These are phyloP conservation scores for Aspergillus costaricaensis DNA, from an alignment of 2,329 filamentous ascomycete genomes.

Conservation along the genomic window DNA sequence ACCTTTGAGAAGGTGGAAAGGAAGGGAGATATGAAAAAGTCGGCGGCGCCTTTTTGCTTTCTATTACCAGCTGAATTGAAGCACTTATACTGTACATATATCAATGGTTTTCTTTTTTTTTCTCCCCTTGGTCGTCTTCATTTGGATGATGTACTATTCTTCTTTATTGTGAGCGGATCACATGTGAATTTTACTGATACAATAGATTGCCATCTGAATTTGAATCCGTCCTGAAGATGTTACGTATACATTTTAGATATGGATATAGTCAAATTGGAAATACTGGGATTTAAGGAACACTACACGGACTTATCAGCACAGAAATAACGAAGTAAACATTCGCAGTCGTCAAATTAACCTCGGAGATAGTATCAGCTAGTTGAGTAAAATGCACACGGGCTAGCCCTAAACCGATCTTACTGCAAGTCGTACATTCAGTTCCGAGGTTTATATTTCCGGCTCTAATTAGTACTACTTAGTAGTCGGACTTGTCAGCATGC, in stretches of 20 bases:
- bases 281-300: neutral
- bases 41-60: constrained; percentile 8
- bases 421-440: neutral
- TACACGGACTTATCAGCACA: neutral
- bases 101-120: neutral
- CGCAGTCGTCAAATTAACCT: neutral
- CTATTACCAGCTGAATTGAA: constrained; percentile 6
- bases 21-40: constrained; percentile 11
- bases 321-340: neutral
- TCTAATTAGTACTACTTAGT: neutral
- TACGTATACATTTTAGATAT: neutral
- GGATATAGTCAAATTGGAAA: neutral
- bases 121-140: neutral
- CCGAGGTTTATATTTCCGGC: neutral
- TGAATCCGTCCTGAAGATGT: too few species aligned
- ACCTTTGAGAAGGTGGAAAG: constrained; percentile 13
- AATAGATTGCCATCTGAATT: neutral
- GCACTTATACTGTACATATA: constrained; percentile 14
- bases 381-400: neutral
- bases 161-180: constrained; percentile 1
- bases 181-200: neutral
- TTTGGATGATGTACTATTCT: neutral
- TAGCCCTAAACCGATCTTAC: neutral
- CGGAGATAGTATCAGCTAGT: neutral
- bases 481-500: too few species aligned